A percentile compares a stretch with the other conserved stretches of the same genome.
These are phyloP conservation scores for Kernera saxatilis DNA, from an alignment of 345 rosid species.

Conservation along the genomic window DNA sequence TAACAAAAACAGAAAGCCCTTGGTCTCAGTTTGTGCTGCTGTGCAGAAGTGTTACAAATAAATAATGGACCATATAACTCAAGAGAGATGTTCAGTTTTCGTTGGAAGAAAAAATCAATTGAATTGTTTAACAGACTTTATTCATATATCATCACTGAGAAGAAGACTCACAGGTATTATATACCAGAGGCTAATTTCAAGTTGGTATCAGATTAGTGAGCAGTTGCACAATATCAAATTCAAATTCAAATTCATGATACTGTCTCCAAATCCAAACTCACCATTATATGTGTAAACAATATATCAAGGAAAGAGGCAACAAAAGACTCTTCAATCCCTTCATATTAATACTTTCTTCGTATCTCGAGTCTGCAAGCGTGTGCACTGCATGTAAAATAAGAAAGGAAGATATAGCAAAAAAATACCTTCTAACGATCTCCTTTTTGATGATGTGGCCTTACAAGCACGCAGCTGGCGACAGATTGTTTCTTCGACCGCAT, in stretches of 20 bases:
- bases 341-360: background rate
- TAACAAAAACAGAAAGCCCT: background rate
- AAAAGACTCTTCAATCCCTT: background rate
- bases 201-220: background rate
- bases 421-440: slow-evolving; percentile 62
- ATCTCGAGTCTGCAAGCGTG: background rate
- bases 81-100: background rate
- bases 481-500: slow-evolving; percentile 88
- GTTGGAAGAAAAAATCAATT: background rate
- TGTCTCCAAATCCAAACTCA: background rate
- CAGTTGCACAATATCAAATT: background rate
- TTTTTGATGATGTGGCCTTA: slow-evolving; percentile 58
- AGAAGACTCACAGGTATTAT: background rate
- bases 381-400: background rate
- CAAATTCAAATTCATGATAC: background rate
- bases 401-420: slow-evolving; percentile 7
- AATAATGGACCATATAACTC: background rate
- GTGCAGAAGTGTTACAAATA: background rate
- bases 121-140: background rate
- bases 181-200: background rate
- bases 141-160: background rate
- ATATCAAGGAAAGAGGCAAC: background rate
- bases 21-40: background rate
- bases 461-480: slow-evolving; percentile 88
- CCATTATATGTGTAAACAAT: background rate